Conservation (phyloP, 177 flowering plant species). For the Vitis hybrid region DNA sequence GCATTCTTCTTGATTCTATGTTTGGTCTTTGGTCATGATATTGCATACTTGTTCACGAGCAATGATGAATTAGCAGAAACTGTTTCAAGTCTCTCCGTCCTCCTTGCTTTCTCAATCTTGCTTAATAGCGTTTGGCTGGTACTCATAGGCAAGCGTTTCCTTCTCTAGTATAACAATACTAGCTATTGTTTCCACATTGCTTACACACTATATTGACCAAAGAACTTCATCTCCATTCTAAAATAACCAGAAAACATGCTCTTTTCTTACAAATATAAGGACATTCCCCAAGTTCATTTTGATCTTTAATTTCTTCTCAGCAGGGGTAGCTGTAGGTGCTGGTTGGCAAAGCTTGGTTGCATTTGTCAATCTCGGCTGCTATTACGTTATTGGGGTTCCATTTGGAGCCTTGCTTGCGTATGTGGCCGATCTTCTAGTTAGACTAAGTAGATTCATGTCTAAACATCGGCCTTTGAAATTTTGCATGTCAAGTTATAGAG, state of each 20-base stretch:
- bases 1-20: slow-evolving; percentile 39
- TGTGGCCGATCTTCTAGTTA: slow-evolving; percentile 24
- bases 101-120: slow-evolving; percentile 46
- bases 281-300: no score
- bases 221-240: no score
- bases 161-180: no score
- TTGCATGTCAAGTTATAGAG: not conserved
- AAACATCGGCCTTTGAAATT: not conserved
- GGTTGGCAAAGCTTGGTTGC: slow-evolving; percentile 52
- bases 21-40: slow-evolving; percentile 26
- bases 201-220: no score
- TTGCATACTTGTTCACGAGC: slow-evolving; percentile 42
- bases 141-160: slow-evolving; percentile 35
- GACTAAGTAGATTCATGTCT: slow-evolving; percentile 22
- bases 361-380: slow-evolving; percentile 38
- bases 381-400: slow-evolving; percentile 45
- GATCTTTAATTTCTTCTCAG: no score
- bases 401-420: slow-evolving; percentile 44
- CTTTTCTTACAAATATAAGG: no score
- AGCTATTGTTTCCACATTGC: not conserved
- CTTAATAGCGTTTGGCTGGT: slow-evolving; percentile 50
- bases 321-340: slow-evolving; percentile 62
- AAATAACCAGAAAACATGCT: no score
- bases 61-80: slow-evolving; percentile 34
- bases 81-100: slow-evolving; percentile 38